Conservation (phyloP, 192 early-diverging fungal species). For the Ambispora gerdemannii region DNA sequence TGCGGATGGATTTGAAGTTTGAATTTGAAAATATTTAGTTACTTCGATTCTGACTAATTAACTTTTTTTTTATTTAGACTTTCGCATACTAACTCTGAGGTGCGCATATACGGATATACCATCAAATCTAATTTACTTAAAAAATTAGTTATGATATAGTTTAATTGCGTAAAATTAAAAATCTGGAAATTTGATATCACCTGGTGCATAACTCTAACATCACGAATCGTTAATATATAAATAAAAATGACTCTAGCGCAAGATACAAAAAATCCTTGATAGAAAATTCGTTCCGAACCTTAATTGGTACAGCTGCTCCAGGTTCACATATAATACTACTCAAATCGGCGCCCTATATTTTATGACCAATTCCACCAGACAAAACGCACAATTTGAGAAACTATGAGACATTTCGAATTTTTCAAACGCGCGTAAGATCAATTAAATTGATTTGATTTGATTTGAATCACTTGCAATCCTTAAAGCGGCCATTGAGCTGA, state of each 20-base stretch:
- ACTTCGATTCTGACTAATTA: too few species aligned
- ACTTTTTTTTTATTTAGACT: too few species aligned
- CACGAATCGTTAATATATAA: background rate
- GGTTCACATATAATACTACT: conserved; percentile 84
- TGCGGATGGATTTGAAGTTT: conserved; percentile 12
- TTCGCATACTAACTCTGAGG: conserved; percentile 36
- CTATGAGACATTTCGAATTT: background rate
- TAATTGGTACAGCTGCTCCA: conserved; percentile 73
- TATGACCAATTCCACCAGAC: background rate
- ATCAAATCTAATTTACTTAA: conserved; percentile 72
- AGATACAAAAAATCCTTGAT: too few species aligned
- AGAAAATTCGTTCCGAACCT: conserved; percentile 38
- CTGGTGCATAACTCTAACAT: conserved; percentile 44
- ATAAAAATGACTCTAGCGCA: conserved; percentile 6
- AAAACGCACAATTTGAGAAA: background rate
- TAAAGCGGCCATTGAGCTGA: conserved; percentile 70
- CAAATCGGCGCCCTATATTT: conserved; percentile 74
- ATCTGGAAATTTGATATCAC: too few species aligned
- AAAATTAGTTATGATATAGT: background rate
- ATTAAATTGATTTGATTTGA: too few species aligned
- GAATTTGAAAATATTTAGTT: too few species aligned
- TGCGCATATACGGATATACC: conserved; percentile 83
- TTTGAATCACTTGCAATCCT: conserved; percentile 64
- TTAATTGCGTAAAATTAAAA: too few species aligned
- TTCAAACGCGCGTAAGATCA: too few species aligned